phyloP scores from a whole-genome alignment of 2,329 filamentous ascomycete species.

The Corinectria fuckeliana region DNA sequence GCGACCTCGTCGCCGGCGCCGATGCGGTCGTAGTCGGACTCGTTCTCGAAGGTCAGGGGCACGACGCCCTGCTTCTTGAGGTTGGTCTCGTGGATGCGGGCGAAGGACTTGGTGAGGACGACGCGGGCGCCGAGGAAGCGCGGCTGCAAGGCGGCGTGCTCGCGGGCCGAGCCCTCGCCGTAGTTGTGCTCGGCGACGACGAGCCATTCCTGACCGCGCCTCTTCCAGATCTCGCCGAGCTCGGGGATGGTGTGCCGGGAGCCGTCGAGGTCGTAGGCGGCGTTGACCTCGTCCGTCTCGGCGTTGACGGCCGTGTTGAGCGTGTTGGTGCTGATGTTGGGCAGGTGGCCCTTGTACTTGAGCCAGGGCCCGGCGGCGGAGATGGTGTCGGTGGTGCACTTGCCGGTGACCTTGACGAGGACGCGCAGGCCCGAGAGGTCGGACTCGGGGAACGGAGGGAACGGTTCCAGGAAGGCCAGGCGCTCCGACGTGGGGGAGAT shows the following conservation, averaged over 20 bases:
- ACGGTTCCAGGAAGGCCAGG: conserved; percentile 89
- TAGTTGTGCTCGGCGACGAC: conserved; percentile 98
- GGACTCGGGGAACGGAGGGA: conserved; percentile 77
- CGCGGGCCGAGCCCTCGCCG: conserved; percentile 86
- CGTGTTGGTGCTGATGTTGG: conserved; percentile 97
- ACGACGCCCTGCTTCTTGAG: conserved; percentile 98
- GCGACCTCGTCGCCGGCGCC: conserved; percentile 81
- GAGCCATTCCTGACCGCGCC: conserved; percentile 78
- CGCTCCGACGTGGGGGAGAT: conserved; percentile 89
- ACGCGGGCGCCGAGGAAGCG: conserved; percentile 87
- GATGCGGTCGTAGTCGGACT: conserved; percentile 86
- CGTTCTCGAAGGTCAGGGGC: conserved; percentile 87
- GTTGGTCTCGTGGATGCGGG: conserved; percentile 94
- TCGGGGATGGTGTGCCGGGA: conserved; percentile 81
- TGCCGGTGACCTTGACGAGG: conserved; percentile 94
- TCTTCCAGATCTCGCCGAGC: conserved; percentile 84
- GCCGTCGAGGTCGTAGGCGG: conserved; percentile 86
- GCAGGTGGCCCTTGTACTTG: conserved; percentile 98
- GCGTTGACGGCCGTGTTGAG: conserved; percentile 94
- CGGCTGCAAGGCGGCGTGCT: conserved; percentile 89
- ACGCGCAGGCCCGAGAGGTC: conserved; percentile 83
- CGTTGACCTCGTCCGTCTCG: conserved; percentile 90
- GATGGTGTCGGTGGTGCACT: conserved; percentile 98
- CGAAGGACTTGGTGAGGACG: conserved; percentile 86
- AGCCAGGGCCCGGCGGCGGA: conserved; percentile 94